Conservation (phyloP, 2,329 filamentous ascomycete genomes). For the Fusarium zealandicum region DNA sequence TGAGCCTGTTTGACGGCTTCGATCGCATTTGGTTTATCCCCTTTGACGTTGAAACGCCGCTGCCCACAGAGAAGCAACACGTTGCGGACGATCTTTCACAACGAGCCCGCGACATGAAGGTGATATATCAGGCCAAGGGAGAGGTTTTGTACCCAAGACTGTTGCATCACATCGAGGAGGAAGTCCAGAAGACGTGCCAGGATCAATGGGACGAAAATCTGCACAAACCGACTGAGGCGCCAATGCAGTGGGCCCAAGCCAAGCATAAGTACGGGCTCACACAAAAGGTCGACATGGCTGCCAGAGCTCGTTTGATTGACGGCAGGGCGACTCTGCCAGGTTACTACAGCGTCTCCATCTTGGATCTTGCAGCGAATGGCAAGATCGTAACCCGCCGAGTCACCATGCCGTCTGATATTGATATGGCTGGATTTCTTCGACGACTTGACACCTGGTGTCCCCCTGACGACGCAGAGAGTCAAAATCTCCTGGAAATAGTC, state of each 20-base stretch:
- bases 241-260: conserved; percentile 24
- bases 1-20: conserved; percentile 36
- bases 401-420: conserved; percentile 18
- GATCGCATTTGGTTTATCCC: conserved; percentile 37
- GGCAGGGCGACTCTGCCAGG: conserved; percentile 26
- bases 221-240: background rate
- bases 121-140: background rate
- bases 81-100: conserved; percentile 13
- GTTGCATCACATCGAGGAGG: conserved; percentile 16
- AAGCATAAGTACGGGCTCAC: conserved; percentile 1
- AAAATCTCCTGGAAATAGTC: conserved; percentile 6
- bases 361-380: conserved; percentile 28
- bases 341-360: conserved; percentile 24
- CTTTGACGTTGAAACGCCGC: conserved; percentile 13
- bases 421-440: conserved; percentile 6
- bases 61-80: conserved; percentile 17
- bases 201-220: conserved; percentile 28
- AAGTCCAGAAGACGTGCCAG: conserved; percentile 21
- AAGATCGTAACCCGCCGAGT: conserved; percentile 18
- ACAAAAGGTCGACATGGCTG: conserved; percentile 25
- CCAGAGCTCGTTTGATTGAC: conserved; percentile 28
- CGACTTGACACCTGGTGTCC: conserved; percentile 33
- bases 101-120: conserved; percentile 9
- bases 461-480: conserved; percentile 11
- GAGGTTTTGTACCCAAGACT: background rate